A percentile compares a stretch with the other conserved stretches of the same genome.
Conservation (phyloP, 495 filamentous ascomycete genomes). For the Penicillium nucicola region DNA sequence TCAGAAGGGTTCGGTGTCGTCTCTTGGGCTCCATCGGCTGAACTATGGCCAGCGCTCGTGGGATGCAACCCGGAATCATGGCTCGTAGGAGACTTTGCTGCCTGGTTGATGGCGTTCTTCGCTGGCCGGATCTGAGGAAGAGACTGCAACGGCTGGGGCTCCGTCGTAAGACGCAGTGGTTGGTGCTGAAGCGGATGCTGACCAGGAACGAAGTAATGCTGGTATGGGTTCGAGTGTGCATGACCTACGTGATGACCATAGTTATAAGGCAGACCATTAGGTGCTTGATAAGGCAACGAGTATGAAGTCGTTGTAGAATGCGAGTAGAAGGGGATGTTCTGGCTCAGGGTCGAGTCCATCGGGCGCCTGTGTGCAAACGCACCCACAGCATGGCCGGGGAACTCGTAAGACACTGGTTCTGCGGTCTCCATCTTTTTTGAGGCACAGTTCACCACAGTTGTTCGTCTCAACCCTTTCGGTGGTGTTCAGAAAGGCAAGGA, state of each 20-base stretch:
- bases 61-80: conserved; percentile 3
- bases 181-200: conserved; percentile 28
- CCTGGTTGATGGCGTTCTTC: conserved; percentile 39
- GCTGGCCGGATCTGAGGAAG: conserved; percentile 41
- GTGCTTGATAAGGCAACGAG: conserved; percentile 36
- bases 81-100: conserved; percentile 21
- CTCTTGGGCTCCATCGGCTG: conserved; percentile 3
- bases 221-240: conserved; percentile 35
- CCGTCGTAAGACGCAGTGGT: conserved; percentile 31
- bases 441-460: not conserved
- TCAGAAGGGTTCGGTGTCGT: conserved; percentile 33
- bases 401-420: conserved; percentile 43
- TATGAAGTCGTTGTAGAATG: conserved; percentile 34
- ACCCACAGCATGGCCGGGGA: conserved; percentile 37
- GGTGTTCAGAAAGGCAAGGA: not conserved
- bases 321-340: conserved; percentile 38
- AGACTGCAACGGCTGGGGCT: conserved; percentile 27
- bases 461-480: not conserved
- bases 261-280: conserved; percentile 32
- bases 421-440: conserved; percentile 36
- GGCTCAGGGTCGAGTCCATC: conserved; percentile 32
- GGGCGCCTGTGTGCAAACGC: conserved; percentile 36
- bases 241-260: conserved; percentile 31
- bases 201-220: conserved; percentile 30
- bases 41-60: not conserved